phyloP scores from a whole-genome alignment of 257 asterid species.

The Nicotiana sylvestris region DNA sequence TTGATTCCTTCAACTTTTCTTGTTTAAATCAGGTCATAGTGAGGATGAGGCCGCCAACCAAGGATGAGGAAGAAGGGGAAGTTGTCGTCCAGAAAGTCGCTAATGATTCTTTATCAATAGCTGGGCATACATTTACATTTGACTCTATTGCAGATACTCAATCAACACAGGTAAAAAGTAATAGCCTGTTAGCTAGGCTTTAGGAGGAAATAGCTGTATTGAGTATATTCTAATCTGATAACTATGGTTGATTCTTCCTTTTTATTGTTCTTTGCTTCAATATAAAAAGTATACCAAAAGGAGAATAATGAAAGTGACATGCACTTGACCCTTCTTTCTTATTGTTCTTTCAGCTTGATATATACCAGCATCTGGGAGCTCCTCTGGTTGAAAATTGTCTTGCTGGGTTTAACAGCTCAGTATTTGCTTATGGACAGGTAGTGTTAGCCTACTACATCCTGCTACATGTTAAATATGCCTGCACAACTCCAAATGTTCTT shows the following conservation, averaged over 20 bases:
- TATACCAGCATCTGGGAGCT: constrained; percentile 87
- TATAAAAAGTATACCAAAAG: background rate
- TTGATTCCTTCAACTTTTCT: constrained; percentile 5
- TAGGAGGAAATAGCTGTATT: no score
- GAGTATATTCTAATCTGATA: background rate
- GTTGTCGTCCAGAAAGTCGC: constrained; percentile 57
- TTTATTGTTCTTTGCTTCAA: background rate
- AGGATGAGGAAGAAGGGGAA: constrained; percentile 74
- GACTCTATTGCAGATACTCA: constrained; percentile 80
- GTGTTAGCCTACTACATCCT: background rate
- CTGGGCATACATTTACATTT: constrained; percentile 77
- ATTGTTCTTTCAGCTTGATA: constrained; percentile 55
- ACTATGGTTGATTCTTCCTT: background rate
- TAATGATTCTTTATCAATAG: constrained; percentile 61
- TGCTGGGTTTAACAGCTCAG: constrained; percentile 96
- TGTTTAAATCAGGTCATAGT: constrained; percentile 59
- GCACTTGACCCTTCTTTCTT: background rate
- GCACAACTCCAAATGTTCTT: background rate
- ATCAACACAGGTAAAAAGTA: constrained; percentile 64
- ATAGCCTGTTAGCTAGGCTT: background rate
- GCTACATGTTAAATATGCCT: background rate
- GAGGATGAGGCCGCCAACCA: constrained; percentile 87
- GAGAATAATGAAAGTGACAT: background rate
- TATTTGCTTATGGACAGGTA: constrained; percentile 99
- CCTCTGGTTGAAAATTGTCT: constrained; percentile 94